Percentiles rank a stretch among this genome's conserved stretches.
Evolutionary conservation across 441 rosid species (phyloP).

Genomic region (Arabidopsis lyrata): DNA sequence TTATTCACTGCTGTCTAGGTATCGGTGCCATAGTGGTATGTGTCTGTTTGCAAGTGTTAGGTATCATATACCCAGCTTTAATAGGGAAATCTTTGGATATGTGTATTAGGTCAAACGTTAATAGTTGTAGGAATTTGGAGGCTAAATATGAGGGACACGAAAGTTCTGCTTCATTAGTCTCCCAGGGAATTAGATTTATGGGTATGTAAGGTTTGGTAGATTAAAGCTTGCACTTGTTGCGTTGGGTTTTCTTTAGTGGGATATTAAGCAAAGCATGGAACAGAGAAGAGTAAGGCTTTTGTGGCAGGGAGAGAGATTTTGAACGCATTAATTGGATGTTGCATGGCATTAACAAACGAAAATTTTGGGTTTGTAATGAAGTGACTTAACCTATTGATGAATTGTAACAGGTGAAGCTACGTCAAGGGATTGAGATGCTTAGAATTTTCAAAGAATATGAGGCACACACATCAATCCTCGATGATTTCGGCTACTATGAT

Average conservation of each 20-base stretch:
- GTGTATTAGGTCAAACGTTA: not conserved
- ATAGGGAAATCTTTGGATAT: not conserved
- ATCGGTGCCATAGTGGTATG: not conserved
- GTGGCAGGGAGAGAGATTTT: constrained; percentile 6
- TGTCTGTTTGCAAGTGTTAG: not conserved
- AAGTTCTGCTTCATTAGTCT: constrained; percentile 1
- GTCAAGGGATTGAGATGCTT: constrained; percentile 80
- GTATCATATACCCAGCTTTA: not conserved
- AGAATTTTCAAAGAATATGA: constrained; percentile 72
- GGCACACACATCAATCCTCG: constrained; percentile 64
- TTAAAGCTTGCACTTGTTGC: not conserved
- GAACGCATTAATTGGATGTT: not conserved
- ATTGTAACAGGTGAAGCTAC: constrained; percentile 67
- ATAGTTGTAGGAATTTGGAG: constrained; percentile 5
- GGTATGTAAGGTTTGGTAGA: not conserved
- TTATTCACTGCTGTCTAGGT: not conserved
- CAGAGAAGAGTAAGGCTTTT: not conserved
- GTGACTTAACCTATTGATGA: constrained; percentile 37
- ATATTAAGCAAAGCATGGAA: constrained; percentile 11
- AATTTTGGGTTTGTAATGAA: constrained; percentile 7
- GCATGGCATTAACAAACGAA: constrained; percentile 4
- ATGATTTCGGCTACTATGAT: constrained; percentile 77
- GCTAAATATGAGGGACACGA: not conserved
- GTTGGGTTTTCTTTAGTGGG: not conserved
- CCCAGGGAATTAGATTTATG: not conserved